A percentile compares a stretch with the other conserved stretches of the same genome.
Conservation (phyloP, 2,329 filamentous ascomycete species). For the Xylaria sp. region DNA sequence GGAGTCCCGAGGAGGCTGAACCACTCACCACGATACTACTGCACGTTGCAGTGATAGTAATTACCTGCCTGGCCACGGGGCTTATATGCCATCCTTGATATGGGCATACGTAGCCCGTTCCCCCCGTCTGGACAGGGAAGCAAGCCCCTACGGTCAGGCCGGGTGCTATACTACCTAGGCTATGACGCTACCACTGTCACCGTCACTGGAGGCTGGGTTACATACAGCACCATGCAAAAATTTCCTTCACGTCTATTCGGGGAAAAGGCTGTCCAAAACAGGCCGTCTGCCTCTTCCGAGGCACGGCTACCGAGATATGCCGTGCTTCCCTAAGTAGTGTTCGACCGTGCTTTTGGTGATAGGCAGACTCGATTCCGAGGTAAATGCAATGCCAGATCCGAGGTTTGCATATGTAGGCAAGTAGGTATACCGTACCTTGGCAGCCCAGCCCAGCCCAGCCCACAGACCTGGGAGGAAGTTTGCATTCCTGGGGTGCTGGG, state of each 20-base stretch:
- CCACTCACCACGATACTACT: slow-evolving; percentile 27
- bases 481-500: slow-evolving; percentile 5
- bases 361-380: slow-evolving; percentile 16
- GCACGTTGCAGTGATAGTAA: slow-evolving; percentile 20
- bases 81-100: slow-evolving; percentile 15
- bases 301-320: slow-evolving; percentile 28
- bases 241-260: slow-evolving; percentile 7
- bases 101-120: slow-evolving; percentile 5
- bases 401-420: slow-evolving; percentile 31
- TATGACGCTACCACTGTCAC: slow-evolving; percentile 20
- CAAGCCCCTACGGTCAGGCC: slow-evolving; percentile 7
- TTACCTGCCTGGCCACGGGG: slow-evolving; percentile 24
- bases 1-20: slow-evolving; percentile 42
- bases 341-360: slow-evolving; percentile 12
- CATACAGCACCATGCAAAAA: slow-evolving; percentile 22
- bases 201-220: slow-evolving; percentile 18
- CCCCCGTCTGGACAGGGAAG: not conserved
- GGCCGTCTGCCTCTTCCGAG: slow-evolving; percentile 23
- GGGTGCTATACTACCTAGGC: slow-evolving; percentile 3
- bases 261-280: slow-evolving; percentile 20
- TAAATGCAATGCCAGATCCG: slow-evolving; percentile 36
- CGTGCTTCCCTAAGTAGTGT: slow-evolving; percentile 23
- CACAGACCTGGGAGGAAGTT: slow-evolving; percentile 31
- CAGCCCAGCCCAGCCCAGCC: slow-evolving; percentile 29
- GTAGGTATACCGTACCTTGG: slow-evolving; percentile 31